Conservation (phyloP, 331 rosid genomes). For the Quercus lobata region DNA sequence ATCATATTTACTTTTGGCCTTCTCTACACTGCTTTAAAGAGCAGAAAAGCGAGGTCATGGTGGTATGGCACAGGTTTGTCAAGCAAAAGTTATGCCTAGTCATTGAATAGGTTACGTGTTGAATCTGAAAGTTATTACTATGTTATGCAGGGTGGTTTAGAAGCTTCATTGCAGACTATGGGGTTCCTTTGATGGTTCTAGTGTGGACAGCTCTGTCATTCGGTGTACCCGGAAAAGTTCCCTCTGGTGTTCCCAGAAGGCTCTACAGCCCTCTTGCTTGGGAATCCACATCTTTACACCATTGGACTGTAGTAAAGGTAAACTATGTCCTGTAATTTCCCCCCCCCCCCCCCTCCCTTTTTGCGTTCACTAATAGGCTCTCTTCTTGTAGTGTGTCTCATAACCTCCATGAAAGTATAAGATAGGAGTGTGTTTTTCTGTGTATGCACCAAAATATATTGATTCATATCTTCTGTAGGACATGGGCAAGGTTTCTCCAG, state of each 20-base stretch:
- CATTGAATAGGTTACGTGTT: not conserved
- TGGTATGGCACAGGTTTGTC: conserved; percentile 71
- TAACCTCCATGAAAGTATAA: not conserved
- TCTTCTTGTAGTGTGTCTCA: not conserved
- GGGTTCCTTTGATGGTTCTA: conserved; percentile 67
- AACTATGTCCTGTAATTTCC: not conserved
- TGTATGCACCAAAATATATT: not conserved
- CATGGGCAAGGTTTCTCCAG: conserved; percentile 69
- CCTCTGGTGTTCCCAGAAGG: conserved; percentile 75
- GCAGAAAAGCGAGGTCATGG: conserved; percentile 87
- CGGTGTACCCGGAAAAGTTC: conserved; percentile 49
- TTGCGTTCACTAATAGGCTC: not conserved
- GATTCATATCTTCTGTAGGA: conserved; percentile 47
- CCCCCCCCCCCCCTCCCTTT: no score
- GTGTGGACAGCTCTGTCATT: conserved; percentile 75
- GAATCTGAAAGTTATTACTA: not conserved
- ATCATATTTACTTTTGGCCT: conserved; percentile 66
- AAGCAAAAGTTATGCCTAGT: not conserved
- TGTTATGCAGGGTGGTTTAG: conserved; percentile 41
- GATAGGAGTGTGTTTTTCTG: not conserved
- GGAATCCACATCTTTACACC: conserved; percentile 63
- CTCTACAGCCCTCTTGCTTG: conserved; percentile 72
- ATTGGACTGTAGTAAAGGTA: conserved; percentile 75
- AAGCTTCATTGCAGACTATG: conserved; percentile 48
- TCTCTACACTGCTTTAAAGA: conserved; percentile 65